Base-by-base conservation (phyloP, 2,329 filamentous ascomycete genomes). In the Neophaeococcomyces mojaviensis region DNA sequence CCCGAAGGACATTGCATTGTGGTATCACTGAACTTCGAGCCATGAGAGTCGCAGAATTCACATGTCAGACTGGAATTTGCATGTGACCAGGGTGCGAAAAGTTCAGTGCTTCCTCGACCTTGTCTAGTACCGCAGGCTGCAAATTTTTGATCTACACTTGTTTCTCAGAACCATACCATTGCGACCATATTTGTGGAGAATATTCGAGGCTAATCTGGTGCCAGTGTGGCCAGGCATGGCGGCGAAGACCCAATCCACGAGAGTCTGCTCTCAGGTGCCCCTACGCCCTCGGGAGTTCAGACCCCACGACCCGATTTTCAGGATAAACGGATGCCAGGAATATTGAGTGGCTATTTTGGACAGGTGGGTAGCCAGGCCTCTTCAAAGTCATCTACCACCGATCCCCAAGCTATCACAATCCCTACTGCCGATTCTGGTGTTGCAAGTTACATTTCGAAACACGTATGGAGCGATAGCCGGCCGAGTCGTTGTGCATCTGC, bases 351-450 rank as follows among this genome's bases (percentile, higher is more conserved):
- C 76, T 96, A 92, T 77, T 95, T 97, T 78, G 85, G 84, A 74
- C 92, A 98, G 90, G 92, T 98, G 94, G 83, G 92, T 96, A 78
- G 79, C 76, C 80, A 78, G 74, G 80, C 82, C 81, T 77, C 78
- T 76, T 64, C 68, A 68, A 72, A 53, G 62, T 55, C 64, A 55
- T 60, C 63, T 50, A 64, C 61, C 56, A 58, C 63, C 57, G 62
- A 63, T 58, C 61, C 64, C 53, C 65, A 61, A 58, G 58, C 60
- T 59, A 61, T 58, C 52, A 57, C 58, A 49, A 56, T 55, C 48
- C 54, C 57, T 53, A 39, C 52, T 46, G 52, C 57, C 40, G 51
- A 53, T 43, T 50, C 57, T 48, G 56, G 50, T 43, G 46, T 51
- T 41, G 58, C 57, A 44, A 55, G 50, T 51, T 48, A 52, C 51